A percentile compares a stretch with the other conserved stretches of the same genome.
Conservation (phyloP, 2,329 filamentous ascomycete genomes). For the Botrytis porri region DNA sequence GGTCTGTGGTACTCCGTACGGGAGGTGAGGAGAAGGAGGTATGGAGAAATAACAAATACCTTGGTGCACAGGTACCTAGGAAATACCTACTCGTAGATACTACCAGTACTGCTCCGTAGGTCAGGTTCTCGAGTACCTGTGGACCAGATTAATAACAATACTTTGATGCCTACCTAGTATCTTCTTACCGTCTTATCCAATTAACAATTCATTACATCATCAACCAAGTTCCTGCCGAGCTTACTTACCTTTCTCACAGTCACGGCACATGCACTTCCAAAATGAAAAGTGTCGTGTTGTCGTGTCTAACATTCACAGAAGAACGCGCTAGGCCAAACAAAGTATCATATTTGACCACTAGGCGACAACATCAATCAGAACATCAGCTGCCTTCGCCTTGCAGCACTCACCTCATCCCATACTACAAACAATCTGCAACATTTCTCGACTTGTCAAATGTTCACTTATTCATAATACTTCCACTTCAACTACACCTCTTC, state of each 20-base stretch:
- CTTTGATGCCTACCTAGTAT: background rate
- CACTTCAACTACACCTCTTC: background rate
- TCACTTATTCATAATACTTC: background rate
- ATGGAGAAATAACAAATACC: background rate
- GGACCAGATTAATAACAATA: background rate
- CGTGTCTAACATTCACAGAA: background rate
- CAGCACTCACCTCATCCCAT: conserved; percentile 3
- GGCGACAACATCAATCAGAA: background rate
- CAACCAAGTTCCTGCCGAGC: background rate
- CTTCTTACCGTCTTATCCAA: background rate
- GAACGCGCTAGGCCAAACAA: background rate
- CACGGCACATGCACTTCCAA: background rate
- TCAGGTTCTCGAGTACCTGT: background rate
- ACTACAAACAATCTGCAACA: background rate
- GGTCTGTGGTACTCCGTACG: background rate
- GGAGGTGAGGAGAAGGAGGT: background rate
- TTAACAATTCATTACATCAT: background rate
- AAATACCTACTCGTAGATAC: background rate
- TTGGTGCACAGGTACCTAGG: background rate
- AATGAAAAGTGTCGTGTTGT: background rate
- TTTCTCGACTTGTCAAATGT: background rate
- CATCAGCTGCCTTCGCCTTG: conserved; percentile 10
- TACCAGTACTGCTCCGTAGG: too few relatives aligned
- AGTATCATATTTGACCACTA: background rate
- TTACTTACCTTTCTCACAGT: background rate